Base-by-base conservation (phyloP, 768 basidiomycete species). In the Mycena vulgaris region DNA sequence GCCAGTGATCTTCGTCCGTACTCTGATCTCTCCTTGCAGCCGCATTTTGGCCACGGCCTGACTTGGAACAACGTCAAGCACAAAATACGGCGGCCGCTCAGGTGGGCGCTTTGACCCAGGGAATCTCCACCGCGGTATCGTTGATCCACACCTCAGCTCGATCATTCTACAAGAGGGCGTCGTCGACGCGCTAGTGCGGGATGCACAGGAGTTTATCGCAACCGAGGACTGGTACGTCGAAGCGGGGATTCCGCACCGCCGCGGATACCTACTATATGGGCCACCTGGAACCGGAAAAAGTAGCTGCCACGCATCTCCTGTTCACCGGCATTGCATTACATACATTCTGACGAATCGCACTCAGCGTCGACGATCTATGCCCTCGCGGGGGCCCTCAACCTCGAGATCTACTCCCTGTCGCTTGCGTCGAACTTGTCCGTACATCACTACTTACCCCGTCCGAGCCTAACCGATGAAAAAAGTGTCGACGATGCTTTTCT, bases 361-460 rank as follows among this genome's bases (percentile, higher is more conserved):
- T 1, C 47, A 78, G 77, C 69, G 9, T 77, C 74, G 39, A 72
- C 71, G 28, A 72, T 72, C 31, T 80, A 80, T 61, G 78, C 80
- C 0, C 66, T 81, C 45, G 71, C 71, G 1, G 71, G 71, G 11
- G 89, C 90, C 70, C 80, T 93, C 25, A 84, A 85, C 8, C 82
- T 93, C 39, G 90, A 92, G 77, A 91, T 93, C 66, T 92, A 91
- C 75, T 70, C 76, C 0, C 70, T 83, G 19, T 78, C 79, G 4
- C 67, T 83, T 2, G 72, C 80, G 7, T 72, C 78, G 11, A 63
- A 72, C 39, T 77, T 75, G 80, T 45, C 3, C 42, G 42, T 45
- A 23, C 79, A 53, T 31, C 19, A 45, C 28, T 9, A 28, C 40
- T 21, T 16, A 16, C 31, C 14, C 9, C 33, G 23, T 16, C n/a